Evolutionary conservation across 345 rosid species (phyloP).

Genomic region (Citrus maxima): DNA sequence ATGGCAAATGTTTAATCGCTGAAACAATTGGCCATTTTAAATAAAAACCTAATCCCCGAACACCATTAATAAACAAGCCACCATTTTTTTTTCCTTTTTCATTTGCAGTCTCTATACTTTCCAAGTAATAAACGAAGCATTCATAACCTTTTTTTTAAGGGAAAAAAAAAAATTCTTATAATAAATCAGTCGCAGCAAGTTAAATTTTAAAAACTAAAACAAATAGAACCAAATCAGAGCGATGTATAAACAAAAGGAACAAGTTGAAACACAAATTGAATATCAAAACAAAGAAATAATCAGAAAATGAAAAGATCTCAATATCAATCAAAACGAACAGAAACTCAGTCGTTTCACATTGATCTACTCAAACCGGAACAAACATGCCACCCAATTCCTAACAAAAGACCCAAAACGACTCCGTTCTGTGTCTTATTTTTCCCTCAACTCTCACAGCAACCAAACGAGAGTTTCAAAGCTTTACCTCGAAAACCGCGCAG

Average conservation of each 20-base stretch:
- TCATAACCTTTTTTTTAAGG: neutral
- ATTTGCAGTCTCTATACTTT: neutral
- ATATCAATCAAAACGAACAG: neutral
- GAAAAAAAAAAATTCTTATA: neutral
- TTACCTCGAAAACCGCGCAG: constrained; percentile 34
- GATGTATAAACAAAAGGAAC: neutral
- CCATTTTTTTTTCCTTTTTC: neutral
- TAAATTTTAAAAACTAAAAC: neutral
- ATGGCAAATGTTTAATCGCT: neutral
- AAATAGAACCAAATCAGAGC: constrained; percentile 11
- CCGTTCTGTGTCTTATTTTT: neutral
- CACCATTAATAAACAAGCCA: neutral
- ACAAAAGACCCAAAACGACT: neutral
- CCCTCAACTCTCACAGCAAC: constrained; percentile 18
- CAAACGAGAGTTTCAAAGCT: constrained; percentile 25
- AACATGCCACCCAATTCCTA: constrained; percentile 11
- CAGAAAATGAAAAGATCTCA: constrained; percentile 2
- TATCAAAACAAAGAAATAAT: neutral
- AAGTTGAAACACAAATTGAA: neutral
- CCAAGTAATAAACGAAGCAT: neutral
- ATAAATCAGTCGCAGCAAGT: neutral
- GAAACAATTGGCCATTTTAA: neutral
- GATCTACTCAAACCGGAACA: constrained; percentile 29
- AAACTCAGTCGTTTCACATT: constrained; percentile 16
- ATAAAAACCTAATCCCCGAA: neutral